Percentiles rank a stretch among this genome's conserved stretches.
phyloP scores from a whole-genome alignment of 2,329 filamentous ascomycete species.

The Passalora sequoiae region DNA sequence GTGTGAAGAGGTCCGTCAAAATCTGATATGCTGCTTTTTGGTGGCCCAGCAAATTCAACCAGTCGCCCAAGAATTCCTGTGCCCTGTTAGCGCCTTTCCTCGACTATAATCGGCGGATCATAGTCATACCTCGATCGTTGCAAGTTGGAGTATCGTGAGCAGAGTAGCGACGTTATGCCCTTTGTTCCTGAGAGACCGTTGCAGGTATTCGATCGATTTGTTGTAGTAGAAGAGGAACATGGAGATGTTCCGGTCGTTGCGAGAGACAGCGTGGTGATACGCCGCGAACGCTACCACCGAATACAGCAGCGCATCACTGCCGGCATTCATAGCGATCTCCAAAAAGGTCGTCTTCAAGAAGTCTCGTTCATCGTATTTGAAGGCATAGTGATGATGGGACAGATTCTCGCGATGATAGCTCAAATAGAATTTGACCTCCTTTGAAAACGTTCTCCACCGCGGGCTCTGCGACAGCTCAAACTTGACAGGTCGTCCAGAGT shows the following conservation, averaged over 20 bases:
- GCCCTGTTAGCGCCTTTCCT: background rate
- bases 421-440: slow-evolving; percentile 72
- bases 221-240: slow-evolving; percentile 89
- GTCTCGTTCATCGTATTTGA: slow-evolving; percentile 63
- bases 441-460: slow-evolving; percentile 33
- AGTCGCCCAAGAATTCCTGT: slow-evolving; percentile 91
- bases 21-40: slow-evolving; percentile 84
- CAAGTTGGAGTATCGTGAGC: slow-evolving; percentile 82
- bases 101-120: no score
- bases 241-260: slow-evolving; percentile 66
- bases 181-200: slow-evolving; percentile 65
- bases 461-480: slow-evolving; percentile 23
- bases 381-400: slow-evolving; percentile 74
- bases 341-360: slow-evolving; percentile 71
- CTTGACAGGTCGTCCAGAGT: slow-evolving; percentile 20
- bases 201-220: slow-evolving; percentile 71
- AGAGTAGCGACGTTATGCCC: slow-evolving; percentile 69
- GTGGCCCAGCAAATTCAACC: slow-evolving; percentile 88
- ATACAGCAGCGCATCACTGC: slow-evolving; percentile 66
- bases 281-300: slow-evolving; percentile 83
- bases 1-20: slow-evolving; percentile 70
- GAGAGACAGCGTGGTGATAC: slow-evolving; percentile 72
- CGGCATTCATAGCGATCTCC: slow-evolving; percentile 67
- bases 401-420: slow-evolving; percentile 73
- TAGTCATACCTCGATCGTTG: slow-evolving; percentile 75